Evolutionary conservation across 768 basidiomycete species (phyloP), one percentile per base, ranked within the genome.

Genomic region (Boletus reticuloceps): DNA sequence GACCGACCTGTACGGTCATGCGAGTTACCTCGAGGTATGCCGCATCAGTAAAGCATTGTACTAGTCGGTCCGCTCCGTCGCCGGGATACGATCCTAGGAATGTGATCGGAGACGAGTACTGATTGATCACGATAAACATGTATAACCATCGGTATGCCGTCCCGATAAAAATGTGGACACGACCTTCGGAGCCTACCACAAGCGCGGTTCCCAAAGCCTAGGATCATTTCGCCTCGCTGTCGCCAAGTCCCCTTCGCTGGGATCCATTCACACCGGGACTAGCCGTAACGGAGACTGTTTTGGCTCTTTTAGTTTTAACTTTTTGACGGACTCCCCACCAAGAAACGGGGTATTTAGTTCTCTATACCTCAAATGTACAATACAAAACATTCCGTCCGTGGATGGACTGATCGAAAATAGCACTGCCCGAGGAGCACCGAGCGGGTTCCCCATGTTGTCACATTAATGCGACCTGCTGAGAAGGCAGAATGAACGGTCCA

Each of bases 231-330:
- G 50, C 56, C 60, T 57, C 61, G 58, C 60, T 60, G 45, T 57
- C 45, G 32, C 14, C 38, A 39, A 56, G 49, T 50, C 60, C 57
- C 50, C 56, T 59, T 58, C 55, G 59, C 53, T 58, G 58, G 58
- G 51, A 43, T 58, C 49, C 43, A 42, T 56, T 60, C 46, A 56
- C 46, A 41, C 62, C 66, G 62, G 59, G 59, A 47, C 42, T 42
- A 49, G 42, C 62, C 66, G 59, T 52, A 62, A 63, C 53, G 61
- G 66, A 56, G 56, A 58, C 60, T 53, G 53, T 59, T 67, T 74
- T 74, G 65, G 63, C 71, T 72, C 66, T 70, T 69, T 68, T 49
- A 25, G 68, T 70, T 71, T 74, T 61, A 61, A 44, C 63, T 63
- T 72, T 71, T 72, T 72, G 58, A 60, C 67, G 53, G 51, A 58